phyloP scores from a whole-genome alignment of 2,329 filamentous ascomycete species.

The Teratosphaeria pseudoeucalypti region DNA sequence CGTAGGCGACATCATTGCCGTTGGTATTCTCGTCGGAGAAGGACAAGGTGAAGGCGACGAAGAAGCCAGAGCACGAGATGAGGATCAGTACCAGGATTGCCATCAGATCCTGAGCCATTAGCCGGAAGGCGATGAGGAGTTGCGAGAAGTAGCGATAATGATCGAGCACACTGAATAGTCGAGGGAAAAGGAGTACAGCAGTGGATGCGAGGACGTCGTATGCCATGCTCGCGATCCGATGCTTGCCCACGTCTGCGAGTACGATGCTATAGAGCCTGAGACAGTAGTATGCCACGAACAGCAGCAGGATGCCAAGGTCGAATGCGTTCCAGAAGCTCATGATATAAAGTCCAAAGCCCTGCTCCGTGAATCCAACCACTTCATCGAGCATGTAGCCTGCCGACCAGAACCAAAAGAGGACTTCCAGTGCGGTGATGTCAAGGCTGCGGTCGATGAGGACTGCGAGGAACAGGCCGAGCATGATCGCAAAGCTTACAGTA shows the following conservation, averaged over 20 bases:
- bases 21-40: slow-evolving; percentile 59
- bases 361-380: slow-evolving; percentile 90
- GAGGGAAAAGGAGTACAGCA: slow-evolving; percentile 78
- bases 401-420: slow-evolving; percentile 96
- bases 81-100: slow-evolving; percentile 76
- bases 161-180: slow-evolving; percentile 85
- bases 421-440: slow-evolving; percentile 71
- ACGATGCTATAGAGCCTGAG: slow-evolving; percentile 82
- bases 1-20: slow-evolving; percentile 69
- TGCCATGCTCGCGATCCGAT: slow-evolving; percentile 68
- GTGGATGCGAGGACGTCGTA: slow-evolving; percentile 92
- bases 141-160: slow-evolving; percentile 96
- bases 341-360: slow-evolving; percentile 91
- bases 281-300: slow-evolving; percentile 82
- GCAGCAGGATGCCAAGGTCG: slow-evolving; percentile 75
- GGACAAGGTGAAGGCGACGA: slow-evolving; percentile 84
- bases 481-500: slow-evolving; percentile 72
- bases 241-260: slow-evolving; percentile 57
- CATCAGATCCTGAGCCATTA: slow-evolving; percentile 84
- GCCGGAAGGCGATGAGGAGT: slow-evolving; percentile 80
- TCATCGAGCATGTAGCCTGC: slow-evolving; percentile 95
- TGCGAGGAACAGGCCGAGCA: slow-evolving; percentile 76
- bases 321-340: slow-evolving; percentile 98
- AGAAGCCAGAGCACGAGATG: slow-evolving; percentile 87
- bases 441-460: slow-evolving; percentile 67